Percentiles rank a stretch among this genome's conserved stretches.
These are phyloP conservation scores for Daedalea quercina DNA, from an alignment of 768 basidiomycete species.

Conservation along the genomic window DNA sequence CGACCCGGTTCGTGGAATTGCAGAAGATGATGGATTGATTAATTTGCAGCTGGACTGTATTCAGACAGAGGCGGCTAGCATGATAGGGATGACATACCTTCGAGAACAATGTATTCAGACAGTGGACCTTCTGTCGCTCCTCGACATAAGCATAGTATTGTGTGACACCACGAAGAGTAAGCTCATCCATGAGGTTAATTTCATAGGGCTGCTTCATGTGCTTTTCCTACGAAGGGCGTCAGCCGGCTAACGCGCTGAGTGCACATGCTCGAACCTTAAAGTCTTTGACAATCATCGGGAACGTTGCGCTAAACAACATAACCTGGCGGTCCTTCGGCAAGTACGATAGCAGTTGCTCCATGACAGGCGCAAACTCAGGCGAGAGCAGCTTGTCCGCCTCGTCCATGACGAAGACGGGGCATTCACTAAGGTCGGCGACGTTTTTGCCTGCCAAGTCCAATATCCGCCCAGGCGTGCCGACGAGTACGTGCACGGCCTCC, in stretches of 20 bases:
- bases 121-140: constrained; percentile 99
- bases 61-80: background rate
- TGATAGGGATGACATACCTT: constrained; percentile 50
- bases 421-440: constrained; percentile 91
- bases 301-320: constrained; percentile 98
- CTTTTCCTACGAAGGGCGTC: constrained; percentile 59
- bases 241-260: constrained; percentile 6
- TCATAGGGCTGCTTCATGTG: constrained; percentile 95
- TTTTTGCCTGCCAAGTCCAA: constrained; percentile 89
- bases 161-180: constrained; percentile 96
- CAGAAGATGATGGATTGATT: constrained; percentile 99
- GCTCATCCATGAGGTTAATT: constrained; percentile 99
- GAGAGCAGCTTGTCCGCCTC: constrained; percentile 98
- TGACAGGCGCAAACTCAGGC: constrained; percentile 96
- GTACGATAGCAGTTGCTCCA: constrained; percentile 90
- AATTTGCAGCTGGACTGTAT: constrained; percentile 80
- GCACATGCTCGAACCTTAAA: constrained; percentile 66
- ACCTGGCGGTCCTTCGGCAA: constrained; percentile 86
- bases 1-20: constrained; percentile 99
- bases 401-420: constrained; percentile 98
- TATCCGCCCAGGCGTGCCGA: constrained; percentile 95
- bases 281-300: constrained; percentile 98
- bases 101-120: constrained; percentile 98
- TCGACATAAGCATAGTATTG: constrained; percentile 99
- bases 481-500: constrained; percentile 90